Evolutionary conservation across 768 basidiomycete genomes (phyloP).

Genomic region (Boletellus emodensis): DNA sequence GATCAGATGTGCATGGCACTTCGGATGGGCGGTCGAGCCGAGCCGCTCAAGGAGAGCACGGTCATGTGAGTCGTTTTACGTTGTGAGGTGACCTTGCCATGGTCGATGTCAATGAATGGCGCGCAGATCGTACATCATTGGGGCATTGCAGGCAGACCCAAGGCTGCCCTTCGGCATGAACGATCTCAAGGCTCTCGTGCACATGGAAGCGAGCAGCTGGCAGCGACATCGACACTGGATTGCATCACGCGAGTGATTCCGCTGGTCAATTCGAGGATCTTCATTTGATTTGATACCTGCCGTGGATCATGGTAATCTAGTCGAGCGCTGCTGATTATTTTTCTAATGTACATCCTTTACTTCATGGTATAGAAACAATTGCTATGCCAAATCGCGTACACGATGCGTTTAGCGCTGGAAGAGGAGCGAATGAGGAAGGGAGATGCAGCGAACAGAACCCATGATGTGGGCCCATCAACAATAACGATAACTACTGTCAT

Average conservation of each 20-base stretch:
- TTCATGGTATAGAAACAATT: background rate
- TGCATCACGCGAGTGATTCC: slow-evolving; percentile 17
- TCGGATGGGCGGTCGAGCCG: slow-evolving; percentile 26
- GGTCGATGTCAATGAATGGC: background rate
- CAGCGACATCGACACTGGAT: slow-evolving; percentile 39
- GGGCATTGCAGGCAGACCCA: slow-evolving; percentile 38
- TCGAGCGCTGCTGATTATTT: too few species aligned
- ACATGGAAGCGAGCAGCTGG: slow-evolving; percentile 42
- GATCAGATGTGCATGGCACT: slow-evolving; percentile 38
- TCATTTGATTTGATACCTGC: background rate
- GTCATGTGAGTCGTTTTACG: slow-evolving; percentile 38
- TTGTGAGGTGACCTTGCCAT: background rate
- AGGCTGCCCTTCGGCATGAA: slow-evolving; percentile 35
- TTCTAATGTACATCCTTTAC: background rate
- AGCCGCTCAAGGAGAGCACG: slow-evolving; percentile 43
- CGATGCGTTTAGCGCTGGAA: too few species aligned
- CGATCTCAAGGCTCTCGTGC: slow-evolving; percentile 34
- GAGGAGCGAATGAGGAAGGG: too few species aligned
- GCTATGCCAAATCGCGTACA: too few species aligned
- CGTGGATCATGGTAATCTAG: background rate
- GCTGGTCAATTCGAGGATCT: background rate
- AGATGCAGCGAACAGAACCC: too few species aligned
- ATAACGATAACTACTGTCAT: too few species aligned
- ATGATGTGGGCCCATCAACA: too few species aligned
- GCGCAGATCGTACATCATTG: slow-evolving; percentile 40